Evolutionary conservation across 495 filamentous ascomycete species (phyloP), one percentile per base, ranked within the genome.

Genomic region (Cenococcum geophilum): DNA sequence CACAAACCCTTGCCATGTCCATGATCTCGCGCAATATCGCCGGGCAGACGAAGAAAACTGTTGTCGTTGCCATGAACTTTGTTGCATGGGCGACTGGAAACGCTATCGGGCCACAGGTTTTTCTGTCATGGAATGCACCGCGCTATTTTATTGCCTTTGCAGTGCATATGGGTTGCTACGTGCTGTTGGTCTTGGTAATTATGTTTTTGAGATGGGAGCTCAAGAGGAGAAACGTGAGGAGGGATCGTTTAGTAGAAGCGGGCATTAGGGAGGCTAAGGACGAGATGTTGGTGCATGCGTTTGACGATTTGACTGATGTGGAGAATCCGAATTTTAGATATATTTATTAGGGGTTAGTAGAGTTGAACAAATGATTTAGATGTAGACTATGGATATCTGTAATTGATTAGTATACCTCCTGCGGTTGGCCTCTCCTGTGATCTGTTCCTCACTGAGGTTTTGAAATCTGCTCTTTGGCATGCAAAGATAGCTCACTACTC

Each of bases 291-390:
- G 67, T 74, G 4, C 80, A 81, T 58, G 79, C 79, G 16, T 84
- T 83, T 54, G 77, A 82, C 56, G 82, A 85, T 66, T 63, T 84
- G 64, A 85, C 82, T 32, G 82, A 85, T 71, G 70, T 67, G 61
- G 77, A 83, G 76, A 84, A 84, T 60, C 69, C 71, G 12, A 80
- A 80, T 60, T 83, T 83, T 61, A 74, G 79, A 61, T 83, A 82
- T 67, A 75, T 77, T 35, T 75, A 71, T 54, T 78, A 73, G 35
- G 25, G 27, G 3, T 32, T 32, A 32, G 27, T 32, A 32, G 27
- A 32, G 27, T 6, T 3, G 27, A 32, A 32, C 27, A 32, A 32
- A 32, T 32, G 27, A 32, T 6, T 32, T 6, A 32, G 6, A 32
- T 6, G 2, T 32, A 6, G 27, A 32, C 27, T 6, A 32, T 32